Evolutionary conservation across 2,329 filamentous ascomycete genomes (phyloP).

Genomic region (Ophiostoma tasmaniense): DNA sequence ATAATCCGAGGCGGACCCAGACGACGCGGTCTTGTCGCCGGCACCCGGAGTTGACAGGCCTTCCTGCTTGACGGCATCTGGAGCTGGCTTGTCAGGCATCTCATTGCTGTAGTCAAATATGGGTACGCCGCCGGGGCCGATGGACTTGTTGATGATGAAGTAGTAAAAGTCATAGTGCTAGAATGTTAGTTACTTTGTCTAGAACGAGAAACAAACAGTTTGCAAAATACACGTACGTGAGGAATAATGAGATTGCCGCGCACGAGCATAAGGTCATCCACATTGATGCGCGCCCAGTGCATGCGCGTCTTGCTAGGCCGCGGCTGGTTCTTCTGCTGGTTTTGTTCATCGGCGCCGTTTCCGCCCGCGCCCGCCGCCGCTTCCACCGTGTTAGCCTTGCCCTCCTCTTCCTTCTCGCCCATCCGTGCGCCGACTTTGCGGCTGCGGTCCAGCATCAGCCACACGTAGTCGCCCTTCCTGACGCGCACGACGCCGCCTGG

Average conservation of each 20-base stretch:
- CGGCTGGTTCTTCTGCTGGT: not conserved
- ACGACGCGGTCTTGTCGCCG: constrained; percentile 11
- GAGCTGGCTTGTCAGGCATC: constrained; percentile 28
- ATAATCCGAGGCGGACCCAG: constrained; percentile 35
- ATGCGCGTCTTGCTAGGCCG: constrained; percentile 55
- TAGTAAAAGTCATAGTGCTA: constrained; percentile 97
- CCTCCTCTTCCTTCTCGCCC: constrained; percentile 43
- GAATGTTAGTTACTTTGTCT: constrained; percentile 1
- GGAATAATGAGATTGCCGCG: constrained; percentile 85
- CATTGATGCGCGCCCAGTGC: constrained; percentile 87
- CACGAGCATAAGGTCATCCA: constrained; percentile 92
- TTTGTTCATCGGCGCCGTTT: not conserved
- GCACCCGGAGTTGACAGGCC: constrained; percentile 3
- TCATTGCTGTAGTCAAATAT: constrained; percentile 68
- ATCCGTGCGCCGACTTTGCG: constrained; percentile 81
- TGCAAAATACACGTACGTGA: constrained; percentile 49
- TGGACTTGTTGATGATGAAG: constrained; percentile 82
- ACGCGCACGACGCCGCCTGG: constrained; percentile 76
- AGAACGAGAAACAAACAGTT: not conserved
- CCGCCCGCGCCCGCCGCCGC: not conserved
- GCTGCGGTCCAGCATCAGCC: constrained; percentile 87
- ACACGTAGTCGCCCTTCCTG: constrained; percentile 87
- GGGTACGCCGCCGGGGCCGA: constrained; percentile 60
- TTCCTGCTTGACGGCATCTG: constrained; percentile 6
- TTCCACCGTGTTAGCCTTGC: not conserved